Evolutionary conservation across 305 asterid genomes (phyloP).

Genomic region (Fraxinus nigra): DNA sequence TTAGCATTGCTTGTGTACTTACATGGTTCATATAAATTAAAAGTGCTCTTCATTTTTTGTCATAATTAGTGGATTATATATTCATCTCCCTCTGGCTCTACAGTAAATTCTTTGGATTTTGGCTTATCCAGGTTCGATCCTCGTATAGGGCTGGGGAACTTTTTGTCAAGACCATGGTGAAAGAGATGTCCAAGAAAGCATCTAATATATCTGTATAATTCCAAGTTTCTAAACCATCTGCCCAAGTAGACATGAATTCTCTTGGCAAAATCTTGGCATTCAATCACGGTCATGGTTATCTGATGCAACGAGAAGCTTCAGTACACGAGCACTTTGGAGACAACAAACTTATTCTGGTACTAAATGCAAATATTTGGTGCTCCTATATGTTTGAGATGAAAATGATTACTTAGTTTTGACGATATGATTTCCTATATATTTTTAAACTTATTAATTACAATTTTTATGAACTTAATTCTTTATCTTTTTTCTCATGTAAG

Average conservation of each 20-base stretch:
- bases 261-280: neutral
- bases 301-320: neutral
- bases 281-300: neutral
- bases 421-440: neutral
- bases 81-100: slow-evolving; percentile 1
- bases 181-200: slow-evolving; percentile 44
- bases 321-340: neutral
- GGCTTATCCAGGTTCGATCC: slow-evolving; percentile 72
- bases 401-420: neutral
- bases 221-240: neutral
- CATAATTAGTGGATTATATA: neutral
- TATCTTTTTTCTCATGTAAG: neutral
- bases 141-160: slow-evolving; percentile 97
- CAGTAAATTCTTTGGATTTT: neutral
- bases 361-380: neutral
- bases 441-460: neutral
- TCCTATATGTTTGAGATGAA: neutral
- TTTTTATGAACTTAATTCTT: neutral
- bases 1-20: slow-evolving; percentile 1
- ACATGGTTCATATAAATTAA: neutral
- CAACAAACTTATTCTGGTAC: neutral
- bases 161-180: slow-evolving; percentile 85
- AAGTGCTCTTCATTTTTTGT: neutral
- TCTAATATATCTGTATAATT: neutral
- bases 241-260: neutral